Evolutionary conservation across 2,329 filamentous ascomycete genomes (phyloP).

Genomic region (Penicillium oxalicum): DNA sequence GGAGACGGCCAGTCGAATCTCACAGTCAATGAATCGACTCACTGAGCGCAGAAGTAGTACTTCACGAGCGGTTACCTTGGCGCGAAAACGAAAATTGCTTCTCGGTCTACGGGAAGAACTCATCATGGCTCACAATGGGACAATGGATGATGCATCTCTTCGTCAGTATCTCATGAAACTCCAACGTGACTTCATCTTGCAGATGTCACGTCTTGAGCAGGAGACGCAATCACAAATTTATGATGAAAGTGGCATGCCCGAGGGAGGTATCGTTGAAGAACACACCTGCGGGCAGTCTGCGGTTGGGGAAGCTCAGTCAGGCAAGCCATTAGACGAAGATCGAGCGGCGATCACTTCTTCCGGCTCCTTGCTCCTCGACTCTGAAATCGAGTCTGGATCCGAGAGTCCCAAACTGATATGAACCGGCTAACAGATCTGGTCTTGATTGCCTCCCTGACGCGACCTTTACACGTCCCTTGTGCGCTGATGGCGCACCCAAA

Average conservation of each 20-base stretch:
- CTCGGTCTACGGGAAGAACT: slow-evolving; percentile 68
- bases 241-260: slow-evolving; percentile 13
- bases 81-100: slow-evolving; percentile 65
- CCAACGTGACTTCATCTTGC: slow-evolving; percentile 66
- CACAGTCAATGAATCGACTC: slow-evolving; percentile 54
- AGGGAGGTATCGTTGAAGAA: not conserved
- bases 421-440: too few species aligned
- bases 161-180: slow-evolving; percentile 59
- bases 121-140: slow-evolving; percentile 58
- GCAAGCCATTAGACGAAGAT: too few species aligned
- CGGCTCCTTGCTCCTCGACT: slow-evolving; percentile 4
- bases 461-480: too few species aligned
- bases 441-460: too few species aligned
- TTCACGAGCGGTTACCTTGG: slow-evolving; percentile 53
- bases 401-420: slow-evolving; percentile 1
- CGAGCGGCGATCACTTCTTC: not conserved
- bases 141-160: slow-evolving; percentile 60
- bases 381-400: not conserved
- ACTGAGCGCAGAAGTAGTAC: slow-evolving; percentile 54
- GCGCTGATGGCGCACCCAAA: too few species aligned
- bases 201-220: slow-evolving; percentile 62
- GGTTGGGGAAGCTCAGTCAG: too few species aligned
- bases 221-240: slow-evolving; percentile 18
- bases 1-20: slow-evolving; percentile 61
- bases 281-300: not conserved